Evolutionary conservation across 257 asterid genomes (phyloP).

Genomic region (Salvia rosmarinus): DNA sequence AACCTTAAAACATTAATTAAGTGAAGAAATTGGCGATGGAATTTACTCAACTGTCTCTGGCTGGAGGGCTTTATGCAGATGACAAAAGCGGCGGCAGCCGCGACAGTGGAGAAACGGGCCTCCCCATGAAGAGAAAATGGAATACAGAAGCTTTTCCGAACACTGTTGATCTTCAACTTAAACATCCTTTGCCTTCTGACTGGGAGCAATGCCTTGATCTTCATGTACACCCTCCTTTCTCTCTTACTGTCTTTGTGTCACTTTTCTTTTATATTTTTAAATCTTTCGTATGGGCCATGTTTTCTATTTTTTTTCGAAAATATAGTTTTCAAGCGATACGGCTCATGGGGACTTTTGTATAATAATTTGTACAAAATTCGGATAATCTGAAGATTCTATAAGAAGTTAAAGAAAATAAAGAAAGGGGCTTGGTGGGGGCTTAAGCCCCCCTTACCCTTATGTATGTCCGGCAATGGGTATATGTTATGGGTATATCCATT

Average conservation of each 20-base stretch:
- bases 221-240: slow-evolving; percentile 39
- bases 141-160: slow-evolving; percentile 30
- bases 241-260: not conserved
- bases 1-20: not conserved
- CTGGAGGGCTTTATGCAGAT: slow-evolving; percentile 25
- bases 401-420: too few relatives aligned
- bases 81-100: slow-evolving; percentile 1
- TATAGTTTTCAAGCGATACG: too few relatives aligned
- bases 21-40: slow-evolving; percentile 40
- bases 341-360: too few relatives aligned
- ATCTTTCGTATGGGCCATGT: too few relatives aligned
- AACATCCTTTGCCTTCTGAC: slow-evolving; percentile 60
- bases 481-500: too few relatives aligned
- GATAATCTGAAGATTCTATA: too few relatives aligned
- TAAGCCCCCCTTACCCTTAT: too few relatives aligned
- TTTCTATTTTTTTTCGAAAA: too few relatives aligned
- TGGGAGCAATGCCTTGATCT: slow-evolving; percentile 79
- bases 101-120: slow-evolving; percentile 27
- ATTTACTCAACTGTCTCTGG: slow-evolving; percentile 50
- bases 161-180: slow-evolving; percentile 53
- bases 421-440: too few relatives aligned
- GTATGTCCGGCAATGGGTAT: too few relatives aligned
- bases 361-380: too few relatives aligned
- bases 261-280: too few relatives aligned
- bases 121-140: slow-evolving; percentile 54